A percentile compares a stretch with the other conserved stretches of the same genome.
These are phyloP conservation scores for Bacterosira constricta DNA, from an alignment of 108 stramenopile genomes.

Conservation along the genomic window DNA sequence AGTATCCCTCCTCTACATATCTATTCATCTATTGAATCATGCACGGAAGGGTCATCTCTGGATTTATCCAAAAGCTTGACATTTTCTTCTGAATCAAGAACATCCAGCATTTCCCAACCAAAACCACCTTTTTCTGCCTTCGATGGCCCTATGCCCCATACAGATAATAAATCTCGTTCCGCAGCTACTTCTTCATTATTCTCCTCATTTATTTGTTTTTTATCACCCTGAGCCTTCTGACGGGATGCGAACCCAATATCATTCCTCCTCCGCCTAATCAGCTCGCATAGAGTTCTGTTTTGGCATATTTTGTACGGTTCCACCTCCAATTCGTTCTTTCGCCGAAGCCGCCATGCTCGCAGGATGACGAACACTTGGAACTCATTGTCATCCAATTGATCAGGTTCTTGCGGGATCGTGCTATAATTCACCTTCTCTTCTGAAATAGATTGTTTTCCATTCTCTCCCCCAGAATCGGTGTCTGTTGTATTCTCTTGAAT, in stretches of 20 bases:
- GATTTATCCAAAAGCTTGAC: conserved; percentile 8
- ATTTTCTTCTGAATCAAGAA: conserved; percentile 9
- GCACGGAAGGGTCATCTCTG: too few species aligned
- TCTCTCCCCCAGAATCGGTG: not conserved
- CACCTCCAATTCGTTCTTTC: conserved; percentile 35
- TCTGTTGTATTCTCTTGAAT: conserved; percentile 7
- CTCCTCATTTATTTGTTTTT: not conserved
- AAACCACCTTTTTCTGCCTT: conserved; percentile 25
- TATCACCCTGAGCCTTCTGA: conserved; percentile 4
- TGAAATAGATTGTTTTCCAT: not conserved
- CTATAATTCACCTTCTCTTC: conserved; percentile 16
- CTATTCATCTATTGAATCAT: too few species aligned
- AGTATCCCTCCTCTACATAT: too few species aligned
- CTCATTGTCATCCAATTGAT: conserved; percentile 34
- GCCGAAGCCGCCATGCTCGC: conserved; percentile 27
- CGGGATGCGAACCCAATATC: conserved; percentile 9
- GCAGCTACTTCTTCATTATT: not conserved
- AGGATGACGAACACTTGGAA: conserved; percentile 33
- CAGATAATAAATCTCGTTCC: conserved; percentile 21
- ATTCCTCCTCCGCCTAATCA: conserved; percentile 28
- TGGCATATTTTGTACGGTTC: conserved; percentile 43
- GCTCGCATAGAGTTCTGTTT: conserved; percentile 35
- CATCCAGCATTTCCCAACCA: conserved; percentile 35
- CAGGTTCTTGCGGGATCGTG: conserved; percentile 24
- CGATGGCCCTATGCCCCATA: conserved; percentile 37